A percentile compares a stretch with the other conserved stretches of the same genome.
These are phyloP conservation scores for Fusarium sp. DNA, from an alignment of 2,329 filamentous ascomycete genomes.

Conservation along the genomic window DNA sequence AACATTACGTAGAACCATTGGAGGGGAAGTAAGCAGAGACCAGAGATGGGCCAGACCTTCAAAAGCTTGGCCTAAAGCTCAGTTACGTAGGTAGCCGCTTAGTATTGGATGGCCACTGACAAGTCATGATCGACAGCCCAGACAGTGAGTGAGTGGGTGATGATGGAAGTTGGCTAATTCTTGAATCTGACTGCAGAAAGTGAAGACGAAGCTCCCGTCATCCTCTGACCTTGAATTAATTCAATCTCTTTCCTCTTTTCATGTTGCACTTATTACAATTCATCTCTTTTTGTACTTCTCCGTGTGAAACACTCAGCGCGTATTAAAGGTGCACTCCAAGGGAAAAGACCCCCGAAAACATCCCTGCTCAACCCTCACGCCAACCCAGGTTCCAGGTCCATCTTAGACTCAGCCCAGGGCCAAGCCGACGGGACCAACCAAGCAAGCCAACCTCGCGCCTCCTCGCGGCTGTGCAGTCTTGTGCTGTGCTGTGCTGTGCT, in stretches of 20 bases:
- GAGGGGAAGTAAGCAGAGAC: constrained; percentile 31
- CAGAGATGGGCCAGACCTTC: background rate
- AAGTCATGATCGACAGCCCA: constrained; percentile 25
- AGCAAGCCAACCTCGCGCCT: constrained; percentile 45
- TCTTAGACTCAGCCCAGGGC: constrained; percentile 39
- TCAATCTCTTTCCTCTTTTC: background rate
- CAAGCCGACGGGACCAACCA: constrained; percentile 30
- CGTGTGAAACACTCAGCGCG: constrained; percentile 32
- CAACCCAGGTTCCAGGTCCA: constrained; percentile 20
- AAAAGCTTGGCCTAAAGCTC: constrained; percentile 11
- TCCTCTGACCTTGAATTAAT: constrained; percentile 13
- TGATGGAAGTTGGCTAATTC: constrained; percentile 5
- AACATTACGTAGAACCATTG: constrained; percentile 4
- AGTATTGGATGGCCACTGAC: constrained; percentile 16
- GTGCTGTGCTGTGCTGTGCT: constrained; percentile 7
- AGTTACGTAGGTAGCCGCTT: constrained; percentile 25
- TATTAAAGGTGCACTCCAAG: constrained; percentile 9
- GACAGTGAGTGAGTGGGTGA: background rate
- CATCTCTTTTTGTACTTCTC: constrained; percentile 10
- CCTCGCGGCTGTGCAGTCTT: constrained; percentile 37
- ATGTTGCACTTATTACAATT: constrained; percentile 4
- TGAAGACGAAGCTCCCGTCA: background rate
- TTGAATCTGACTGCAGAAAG: constrained; percentile 36
- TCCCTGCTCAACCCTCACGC: constrained; percentile 24
- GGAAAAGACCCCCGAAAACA: constrained; percentile 29